Conservation (phyloP, 1,139 yeast species). For the Protomyces gravidus region DNA sequence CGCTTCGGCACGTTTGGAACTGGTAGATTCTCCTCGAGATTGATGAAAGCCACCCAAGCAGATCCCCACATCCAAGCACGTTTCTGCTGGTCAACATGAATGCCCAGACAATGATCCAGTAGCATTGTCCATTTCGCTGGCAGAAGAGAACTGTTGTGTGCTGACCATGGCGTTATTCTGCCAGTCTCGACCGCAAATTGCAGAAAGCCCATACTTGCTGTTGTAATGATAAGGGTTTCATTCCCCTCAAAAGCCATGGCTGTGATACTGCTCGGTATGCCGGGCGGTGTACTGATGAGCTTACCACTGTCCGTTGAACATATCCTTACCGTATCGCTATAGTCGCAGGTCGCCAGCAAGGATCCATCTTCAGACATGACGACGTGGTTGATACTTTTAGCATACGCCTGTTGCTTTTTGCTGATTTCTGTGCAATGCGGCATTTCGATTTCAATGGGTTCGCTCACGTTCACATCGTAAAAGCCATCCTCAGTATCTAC, state of each 20-base stretch:
- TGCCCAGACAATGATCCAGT: slow-evolving; percentile 70
- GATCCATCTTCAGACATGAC: slow-evolving; percentile 48
- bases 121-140: slow-evolving; percentile 61
- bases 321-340: slow-evolving; percentile 63
- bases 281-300: slow-evolving; percentile 42
- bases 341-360: slow-evolving; percentile 54
- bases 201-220: slow-evolving; percentile 68
- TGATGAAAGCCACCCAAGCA: slow-evolving; percentile 76
- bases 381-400: slow-evolving; percentile 50
- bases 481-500: slow-evolving; percentile 47
- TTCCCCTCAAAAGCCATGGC: slow-evolving; percentile 54
- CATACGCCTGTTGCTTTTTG: slow-evolving; percentile 27
- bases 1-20: not conserved
- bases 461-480: slow-evolving; percentile 39
- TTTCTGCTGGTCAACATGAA: slow-evolving; percentile 46
- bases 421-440: slow-evolving; percentile 10
- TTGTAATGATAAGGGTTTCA: slow-evolving; percentile 46
- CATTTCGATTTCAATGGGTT: slow-evolving; percentile 31
- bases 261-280: slow-evolving; percentile 58
- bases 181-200: slow-evolving; percentile 53
- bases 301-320: slow-evolving; percentile 39
- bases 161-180: slow-evolving; percentile 70
- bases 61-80: slow-evolving; percentile 79
- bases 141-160: slow-evolving; percentile 64
- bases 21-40: slow-evolving; percentile 60